phyloP scores from a whole-genome alignment of 1,284 basidiomycete genomes.

The Boletus albobrunnescens region DNA sequence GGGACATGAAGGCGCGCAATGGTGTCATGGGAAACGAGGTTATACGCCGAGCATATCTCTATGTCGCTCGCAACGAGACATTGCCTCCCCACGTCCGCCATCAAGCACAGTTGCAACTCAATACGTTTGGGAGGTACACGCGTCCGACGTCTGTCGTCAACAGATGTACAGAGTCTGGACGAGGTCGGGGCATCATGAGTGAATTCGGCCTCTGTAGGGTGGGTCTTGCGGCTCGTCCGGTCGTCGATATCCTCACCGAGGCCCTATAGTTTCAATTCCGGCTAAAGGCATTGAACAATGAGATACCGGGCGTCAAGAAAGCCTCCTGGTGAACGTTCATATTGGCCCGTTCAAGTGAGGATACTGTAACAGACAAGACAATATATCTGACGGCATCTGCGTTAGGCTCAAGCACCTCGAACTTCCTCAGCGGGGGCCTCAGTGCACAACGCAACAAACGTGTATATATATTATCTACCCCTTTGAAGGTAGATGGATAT shows the following conservation, averaged over 20 bases:
- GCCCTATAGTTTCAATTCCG: slow-evolving; percentile 80
- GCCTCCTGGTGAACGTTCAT: slow-evolving; percentile 71
- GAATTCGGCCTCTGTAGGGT: slow-evolving; percentile 86
- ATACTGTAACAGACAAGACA: background rate
- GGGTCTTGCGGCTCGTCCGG: slow-evolving; percentile 36
- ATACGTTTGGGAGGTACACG: slow-evolving; percentile 80
- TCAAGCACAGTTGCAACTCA: slow-evolving; percentile 93
- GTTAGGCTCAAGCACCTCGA: background rate
- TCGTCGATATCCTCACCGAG: background rate
- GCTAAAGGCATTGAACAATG: slow-evolving; percentile 70
- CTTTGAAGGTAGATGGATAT: slow-evolving; percentile 1
- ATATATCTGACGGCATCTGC: background rate
- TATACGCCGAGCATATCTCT: slow-evolving; percentile 81
- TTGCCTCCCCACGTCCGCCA: slow-evolving; percentile 84
- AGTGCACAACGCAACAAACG: background rate
- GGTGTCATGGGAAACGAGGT: slow-evolving; percentile 75
- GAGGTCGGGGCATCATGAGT: slow-evolving; percentile 81
- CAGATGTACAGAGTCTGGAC: slow-evolving; percentile 80
- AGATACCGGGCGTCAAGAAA: slow-evolving; percentile 84
- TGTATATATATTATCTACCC: slow-evolving; percentile 13
- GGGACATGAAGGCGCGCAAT: slow-evolving; percentile 73
- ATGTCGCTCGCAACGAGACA: slow-evolving; percentile 84
- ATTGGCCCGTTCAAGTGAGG: background rate
- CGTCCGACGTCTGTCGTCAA: slow-evolving; percentile 85
- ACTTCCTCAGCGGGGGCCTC: no score